phyloP scores from a whole-genome alignment of 169 alveolate genomes.

The Plasmodium gonderi region DNA sequence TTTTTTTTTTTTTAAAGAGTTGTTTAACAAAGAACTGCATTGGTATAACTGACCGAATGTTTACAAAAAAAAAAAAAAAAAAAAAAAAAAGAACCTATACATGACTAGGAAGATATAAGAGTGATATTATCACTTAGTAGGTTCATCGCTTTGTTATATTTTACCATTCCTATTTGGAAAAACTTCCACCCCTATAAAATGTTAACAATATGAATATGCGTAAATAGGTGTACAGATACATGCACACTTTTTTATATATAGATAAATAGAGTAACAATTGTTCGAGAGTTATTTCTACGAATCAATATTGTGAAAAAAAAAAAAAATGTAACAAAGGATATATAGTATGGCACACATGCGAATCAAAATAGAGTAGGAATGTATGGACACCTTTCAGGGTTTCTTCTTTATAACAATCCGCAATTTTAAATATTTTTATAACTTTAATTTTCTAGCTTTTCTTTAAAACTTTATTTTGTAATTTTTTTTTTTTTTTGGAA shows the following conservation, averaged over 20 bases:
- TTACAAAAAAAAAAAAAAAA: neutral
- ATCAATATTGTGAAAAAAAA: neutral
- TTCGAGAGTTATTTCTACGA: neutral
- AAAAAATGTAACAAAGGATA: neutral
- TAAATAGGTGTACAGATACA: neutral
- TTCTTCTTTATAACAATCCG: neutral
- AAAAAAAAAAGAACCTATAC: neutral
- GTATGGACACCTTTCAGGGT: neutral
- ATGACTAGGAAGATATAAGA: too few species aligned
- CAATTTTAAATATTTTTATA: neutral
- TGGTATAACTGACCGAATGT: neutral
- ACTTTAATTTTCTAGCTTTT: too few species aligned
- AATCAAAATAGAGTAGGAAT: neutral
- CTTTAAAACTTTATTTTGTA: neutral
- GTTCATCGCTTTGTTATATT: neutral
- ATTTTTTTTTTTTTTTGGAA: neutral
- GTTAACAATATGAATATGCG: neutral
- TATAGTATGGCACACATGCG: neutral
- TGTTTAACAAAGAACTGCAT: neutral
- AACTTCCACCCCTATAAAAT: neutral
- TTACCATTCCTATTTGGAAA: neutral
- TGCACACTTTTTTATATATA: neutral
- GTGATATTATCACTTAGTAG: neutral
- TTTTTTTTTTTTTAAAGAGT: too few species aligned
- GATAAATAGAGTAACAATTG: neutral